A percentile compares a stretch with the other conserved stretches of the same genome.
These are phyloP conservation scores for Parmales sp. DNA, from an alignment of 108 stramenopile species.

Conservation along the genomic window DNA sequence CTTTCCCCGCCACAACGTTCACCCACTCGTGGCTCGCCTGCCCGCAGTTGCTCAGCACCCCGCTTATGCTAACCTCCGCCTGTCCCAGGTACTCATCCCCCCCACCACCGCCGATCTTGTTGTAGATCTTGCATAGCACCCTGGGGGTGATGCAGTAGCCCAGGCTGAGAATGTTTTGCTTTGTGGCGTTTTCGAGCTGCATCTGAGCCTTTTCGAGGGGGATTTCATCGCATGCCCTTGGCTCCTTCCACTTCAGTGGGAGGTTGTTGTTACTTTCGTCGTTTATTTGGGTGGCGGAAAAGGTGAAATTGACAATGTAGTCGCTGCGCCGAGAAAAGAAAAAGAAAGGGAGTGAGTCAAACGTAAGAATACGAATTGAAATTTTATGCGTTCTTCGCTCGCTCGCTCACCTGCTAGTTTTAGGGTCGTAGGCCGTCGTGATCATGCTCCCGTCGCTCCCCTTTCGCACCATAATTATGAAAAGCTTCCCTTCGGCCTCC, in stretches of 20 bases:
- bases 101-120: neutral
- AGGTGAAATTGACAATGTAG: too few relatives aligned
- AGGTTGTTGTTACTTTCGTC: too few relatives aligned
- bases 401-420: slow-evolving; percentile 10
- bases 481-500: slow-evolving; percentile 1
- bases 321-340: too few relatives aligned
- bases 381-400: neutral
- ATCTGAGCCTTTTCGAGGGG: neutral
- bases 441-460: neutral
- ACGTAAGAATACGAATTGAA: too few relatives aligned
- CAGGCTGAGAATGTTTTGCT: neutral
- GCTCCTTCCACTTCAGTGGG: neutral
- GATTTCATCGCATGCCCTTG: neutral
- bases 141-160: neutral
- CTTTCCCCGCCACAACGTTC: neutral
- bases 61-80: neutral
- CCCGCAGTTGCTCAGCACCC: slow-evolving; percentile 4
- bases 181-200: neutral
- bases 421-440: slow-evolving; percentile 19
- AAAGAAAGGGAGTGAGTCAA: too few relatives aligned
- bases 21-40: neutral
- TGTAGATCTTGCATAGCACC: neutral
- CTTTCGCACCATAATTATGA: slow-evolving; percentile 14
- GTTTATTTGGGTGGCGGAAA: too few relatives aligned
- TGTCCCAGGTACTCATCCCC: neutral